Conservation (phyloP, 2,329 filamentous ascomycete species). For the Didymella glomerata region DNA sequence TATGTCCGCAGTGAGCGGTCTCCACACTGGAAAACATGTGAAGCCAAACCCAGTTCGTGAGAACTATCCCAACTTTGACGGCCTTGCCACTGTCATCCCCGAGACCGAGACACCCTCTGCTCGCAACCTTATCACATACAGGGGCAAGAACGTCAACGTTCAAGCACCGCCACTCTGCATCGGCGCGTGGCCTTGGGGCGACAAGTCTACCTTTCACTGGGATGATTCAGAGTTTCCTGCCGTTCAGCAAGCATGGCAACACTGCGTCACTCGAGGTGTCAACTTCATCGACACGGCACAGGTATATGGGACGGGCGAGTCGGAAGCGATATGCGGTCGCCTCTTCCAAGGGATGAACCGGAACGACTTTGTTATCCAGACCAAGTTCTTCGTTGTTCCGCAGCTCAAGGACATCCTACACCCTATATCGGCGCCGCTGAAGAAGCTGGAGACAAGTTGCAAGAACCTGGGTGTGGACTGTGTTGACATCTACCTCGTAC, state of each 20-base stretch:
- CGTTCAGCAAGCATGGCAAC: slow-evolving; percentile 52
- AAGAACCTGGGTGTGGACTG: slow-evolving; percentile 52
- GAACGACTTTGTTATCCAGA: slow-evolving; percentile 53
- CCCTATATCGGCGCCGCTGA: slow-evolving; percentile 47
- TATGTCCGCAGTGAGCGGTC: slow-evolving; percentile 34
- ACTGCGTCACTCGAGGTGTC: slow-evolving; percentile 48
- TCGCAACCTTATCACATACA: slow-evolving; percentile 21
- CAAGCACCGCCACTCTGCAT: slow-evolving; percentile 29
- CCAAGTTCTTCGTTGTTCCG: slow-evolving; percentile 51
- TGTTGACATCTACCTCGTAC: slow-evolving; percentile 55
- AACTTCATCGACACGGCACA: slow-evolving; percentile 58
- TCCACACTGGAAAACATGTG: slow-evolving; percentile 24
- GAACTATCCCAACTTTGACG: slow-evolving; percentile 23
- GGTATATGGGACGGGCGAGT: slow-evolving; percentile 54
- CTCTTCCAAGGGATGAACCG: slow-evolving; percentile 49
- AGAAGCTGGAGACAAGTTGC: slow-evolving; percentile 51
- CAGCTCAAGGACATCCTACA: slow-evolving; percentile 47
- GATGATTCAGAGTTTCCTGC: slow-evolving; percentile 47
- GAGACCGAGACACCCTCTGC: slow-evolving; percentile 22
- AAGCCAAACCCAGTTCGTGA: slow-evolving; percentile 30
- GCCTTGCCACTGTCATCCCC: slow-evolving; percentile 20
- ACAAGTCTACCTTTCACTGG: slow-evolving; percentile 42
- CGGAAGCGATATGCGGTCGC: slow-evolving; percentile 54
- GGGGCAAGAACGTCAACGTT: slow-evolving; percentile 30
- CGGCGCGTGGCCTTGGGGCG: slow-evolving; percentile 40